phyloP scores from a whole-genome alignment of 495 filamentous ascomycete species.

The Daldinia grandis region DNA sequence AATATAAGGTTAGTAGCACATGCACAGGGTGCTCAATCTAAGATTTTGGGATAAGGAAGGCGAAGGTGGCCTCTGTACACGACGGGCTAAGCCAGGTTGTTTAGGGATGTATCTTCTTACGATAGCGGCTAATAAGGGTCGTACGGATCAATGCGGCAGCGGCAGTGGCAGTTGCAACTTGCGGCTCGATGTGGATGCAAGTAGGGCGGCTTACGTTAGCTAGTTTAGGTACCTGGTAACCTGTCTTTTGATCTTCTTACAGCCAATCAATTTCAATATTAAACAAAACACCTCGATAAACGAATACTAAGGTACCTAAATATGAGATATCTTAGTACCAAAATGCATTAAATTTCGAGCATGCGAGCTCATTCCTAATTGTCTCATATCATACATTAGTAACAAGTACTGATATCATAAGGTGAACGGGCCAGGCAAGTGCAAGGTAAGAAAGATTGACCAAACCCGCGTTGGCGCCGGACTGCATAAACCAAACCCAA shows the following conservation, averaged over 20 bases:
- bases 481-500: not conserved
- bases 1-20: not conserved
- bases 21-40: not conserved
- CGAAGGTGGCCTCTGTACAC: conserved; percentile 35
- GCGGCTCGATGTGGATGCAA: conserved; percentile 10
- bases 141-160: conserved; percentile 24
- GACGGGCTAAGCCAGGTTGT: not conserved
- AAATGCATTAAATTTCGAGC: conserved; percentile 10
- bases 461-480: not conserved
- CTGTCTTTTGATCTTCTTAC: conserved; percentile 1
- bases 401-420: conserved; percentile 2
- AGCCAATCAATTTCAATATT: conserved; percentile 6
- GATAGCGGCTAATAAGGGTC: conserved; percentile 14
- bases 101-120: not conserved
- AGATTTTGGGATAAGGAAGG: conserved; percentile 11
- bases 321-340: conserved; percentile 14
- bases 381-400: conserved; percentile 10
- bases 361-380: conserved; percentile 19
- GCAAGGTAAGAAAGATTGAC: conserved; percentile 1
- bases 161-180: conserved; percentile 4
- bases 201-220: conserved; percentile 19
- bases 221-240: too few species aligned
- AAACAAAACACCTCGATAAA: conserved; percentile 16
- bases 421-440: not conserved
- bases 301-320: conserved; percentile 10